phyloP scores from a whole-genome alignment of 176 grass and related monocot species.

The Bromus sterilis region DNA sequence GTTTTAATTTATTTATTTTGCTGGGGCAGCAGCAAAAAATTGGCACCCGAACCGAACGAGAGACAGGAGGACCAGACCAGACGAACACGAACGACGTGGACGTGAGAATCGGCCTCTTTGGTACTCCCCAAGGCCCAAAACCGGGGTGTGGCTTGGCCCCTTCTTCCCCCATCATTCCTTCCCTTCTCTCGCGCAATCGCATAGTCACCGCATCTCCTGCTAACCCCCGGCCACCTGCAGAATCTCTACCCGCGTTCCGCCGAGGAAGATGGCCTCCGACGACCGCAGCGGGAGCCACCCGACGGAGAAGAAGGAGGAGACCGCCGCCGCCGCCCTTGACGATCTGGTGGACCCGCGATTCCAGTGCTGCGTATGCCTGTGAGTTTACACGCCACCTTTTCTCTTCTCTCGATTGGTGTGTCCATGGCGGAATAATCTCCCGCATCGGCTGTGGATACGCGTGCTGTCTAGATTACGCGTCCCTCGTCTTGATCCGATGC shows the following conservation, averaged over 20 bases:
- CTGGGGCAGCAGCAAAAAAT: too few relatives aligned
- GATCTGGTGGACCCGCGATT: constrained; percentile 33
- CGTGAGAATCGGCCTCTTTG: neutral
- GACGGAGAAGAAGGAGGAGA: neutral
- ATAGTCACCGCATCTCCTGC: neutral
- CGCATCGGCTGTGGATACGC: neutral
- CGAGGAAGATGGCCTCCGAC: constrained; percentile 31
- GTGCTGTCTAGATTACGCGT: neutral
- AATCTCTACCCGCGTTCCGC: neutral
- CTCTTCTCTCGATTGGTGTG: neutral
- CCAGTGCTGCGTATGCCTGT: constrained; percentile 90
- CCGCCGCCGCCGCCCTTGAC: neutral
- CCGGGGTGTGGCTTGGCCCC: neutral
- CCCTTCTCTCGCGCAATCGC: neutral
- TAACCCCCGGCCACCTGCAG: neutral
- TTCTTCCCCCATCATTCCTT: neutral
- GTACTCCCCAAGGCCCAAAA: neutral
- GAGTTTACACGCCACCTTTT: constrained; percentile 19
- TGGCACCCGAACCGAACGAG: neutral
- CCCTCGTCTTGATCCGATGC: neutral
- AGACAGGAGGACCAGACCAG: neutral
- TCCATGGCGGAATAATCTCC: neutral
- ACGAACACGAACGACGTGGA: neutral
- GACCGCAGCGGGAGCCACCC: neutral
- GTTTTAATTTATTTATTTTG: too few relatives aligned